Evolutionary conservation across 768 basidiomycete species (phyloP).

Genomic region (Lactarius evosmus): DNA sequence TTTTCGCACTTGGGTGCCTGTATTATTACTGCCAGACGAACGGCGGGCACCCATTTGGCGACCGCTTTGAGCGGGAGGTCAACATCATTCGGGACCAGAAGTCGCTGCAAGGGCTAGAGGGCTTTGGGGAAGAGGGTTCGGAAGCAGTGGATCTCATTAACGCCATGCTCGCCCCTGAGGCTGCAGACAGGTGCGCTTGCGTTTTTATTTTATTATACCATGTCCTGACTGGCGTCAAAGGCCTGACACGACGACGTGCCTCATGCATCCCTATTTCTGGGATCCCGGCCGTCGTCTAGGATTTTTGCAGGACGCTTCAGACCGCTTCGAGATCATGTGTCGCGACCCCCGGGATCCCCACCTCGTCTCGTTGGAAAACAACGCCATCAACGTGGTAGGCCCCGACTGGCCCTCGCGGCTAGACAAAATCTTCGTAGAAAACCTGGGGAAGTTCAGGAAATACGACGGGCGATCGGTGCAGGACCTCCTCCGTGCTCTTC

Average conservation of each 20-base stretch:
- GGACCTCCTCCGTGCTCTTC: slow-evolving; percentile 85
- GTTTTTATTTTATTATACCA: background rate
- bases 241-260: slow-evolving; percentile 83
- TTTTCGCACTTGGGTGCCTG: slow-evolving; percentile 93
- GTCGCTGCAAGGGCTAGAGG: slow-evolving; percentile 63
- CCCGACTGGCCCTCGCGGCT: slow-evolving; percentile 86
- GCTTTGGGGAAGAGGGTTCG: slow-evolving; percentile 90
- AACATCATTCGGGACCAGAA: slow-evolving; percentile 88
- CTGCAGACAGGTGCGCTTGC: slow-evolving; percentile 58
- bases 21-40: slow-evolving; percentile 91
- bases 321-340: slow-evolving; percentile 97
- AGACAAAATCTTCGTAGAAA: slow-evolving; percentile 89
- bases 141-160: slow-evolving; percentile 82
- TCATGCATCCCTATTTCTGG: slow-evolving; percentile 98
- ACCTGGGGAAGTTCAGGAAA: slow-evolving; percentile 95
- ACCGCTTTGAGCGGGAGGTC: slow-evolving; percentile 86
- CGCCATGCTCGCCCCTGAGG: slow-evolving; percentile 74
- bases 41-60: slow-evolving; percentile 92
- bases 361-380: slow-evolving; percentile 70
- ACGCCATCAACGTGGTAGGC: slow-evolving; percentile 71
- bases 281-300: slow-evolving; percentile 76
- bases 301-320: slow-evolving; percentile 97
- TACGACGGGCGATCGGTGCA: slow-evolving; percentile 91
- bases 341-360: slow-evolving; percentile 82
- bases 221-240: slow-evolving; percentile 39